These are phyloP conservation scores for Westerdykella sp. DNA, from an alignment of 2,329 filamentous ascomycete species.

Conservation along the genomic window DNA sequence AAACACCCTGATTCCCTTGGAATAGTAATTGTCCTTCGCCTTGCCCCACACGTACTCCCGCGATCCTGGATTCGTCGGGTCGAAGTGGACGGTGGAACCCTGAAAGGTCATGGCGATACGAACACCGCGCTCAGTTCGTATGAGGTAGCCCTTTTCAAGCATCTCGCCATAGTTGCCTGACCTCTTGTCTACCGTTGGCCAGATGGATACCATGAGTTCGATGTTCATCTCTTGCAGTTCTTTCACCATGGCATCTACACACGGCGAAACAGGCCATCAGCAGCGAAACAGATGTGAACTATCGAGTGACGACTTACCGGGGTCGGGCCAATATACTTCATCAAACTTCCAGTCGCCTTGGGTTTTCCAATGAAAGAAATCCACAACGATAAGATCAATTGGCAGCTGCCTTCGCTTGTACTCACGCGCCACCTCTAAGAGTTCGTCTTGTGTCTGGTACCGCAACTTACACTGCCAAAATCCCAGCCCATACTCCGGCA, in stretches of 20 bases:
- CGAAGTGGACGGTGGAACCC: conserved; percentile 55
- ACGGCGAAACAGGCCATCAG: no score
- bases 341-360: conserved; percentile 67
- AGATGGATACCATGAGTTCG: conserved; percentile 64
- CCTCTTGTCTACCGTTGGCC: conserved; percentile 57
- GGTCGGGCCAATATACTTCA: conserved; percentile 58
- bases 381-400: conserved; percentile 59
- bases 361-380: conserved; percentile 62
- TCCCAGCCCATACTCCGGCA: conserved; percentile 62
- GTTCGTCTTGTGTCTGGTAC: conserved; percentile 60
- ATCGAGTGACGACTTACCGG: conserved; percentile 22
- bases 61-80: conserved; percentile 57
- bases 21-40: conserved; percentile 55
- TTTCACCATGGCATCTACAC: conserved; percentile 53
- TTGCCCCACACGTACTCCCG: conserved; percentile 55
- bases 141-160: conserved; percentile 55
- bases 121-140: conserved; percentile 55
- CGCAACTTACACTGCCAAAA: conserved; percentile 65
- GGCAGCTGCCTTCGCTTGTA: conserved; percentile 52
- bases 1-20: conserved; percentile 57
- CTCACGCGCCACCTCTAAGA: conserved; percentile 55
- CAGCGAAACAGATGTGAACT: not conserved
- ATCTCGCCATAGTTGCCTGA: conserved; percentile 58
- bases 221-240: conserved; percentile 55
- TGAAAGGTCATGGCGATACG: conserved; percentile 54